phyloP scores from a whole-genome alignment of 495 filamentous ascomycete genomes.

The Hypomontagnella monticulosa region DNA sequence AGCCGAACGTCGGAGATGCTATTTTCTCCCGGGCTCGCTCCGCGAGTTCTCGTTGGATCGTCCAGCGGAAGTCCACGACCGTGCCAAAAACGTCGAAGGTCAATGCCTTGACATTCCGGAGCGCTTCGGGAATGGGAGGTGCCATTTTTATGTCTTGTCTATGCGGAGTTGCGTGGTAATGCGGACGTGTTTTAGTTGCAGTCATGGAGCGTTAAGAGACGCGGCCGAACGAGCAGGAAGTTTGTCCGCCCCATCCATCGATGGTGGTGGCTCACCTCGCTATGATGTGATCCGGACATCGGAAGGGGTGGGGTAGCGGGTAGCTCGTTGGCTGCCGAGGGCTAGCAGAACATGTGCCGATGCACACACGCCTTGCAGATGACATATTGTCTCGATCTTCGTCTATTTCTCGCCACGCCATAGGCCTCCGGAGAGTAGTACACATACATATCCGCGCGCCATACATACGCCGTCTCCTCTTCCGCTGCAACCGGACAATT shows the following conservation, averaged over 20 bases:
- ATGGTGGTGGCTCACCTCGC: not conserved
- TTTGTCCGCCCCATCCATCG: not conserved
- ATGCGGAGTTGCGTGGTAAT: not conserved
- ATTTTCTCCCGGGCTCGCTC: conserved; percentile 55
- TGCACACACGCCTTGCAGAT: not conserved
- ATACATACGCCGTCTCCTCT: too few relatives aligned
- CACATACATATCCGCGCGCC: too few relatives aligned
- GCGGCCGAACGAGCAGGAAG: not conserved
- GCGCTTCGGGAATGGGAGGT: conserved; percentile 18
- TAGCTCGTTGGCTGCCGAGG: conserved; percentile 9
- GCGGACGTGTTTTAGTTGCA: not conserved
- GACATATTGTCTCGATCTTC: not conserved
- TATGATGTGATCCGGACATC: conserved; percentile 28
- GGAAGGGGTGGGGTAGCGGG: conserved; percentile 25
- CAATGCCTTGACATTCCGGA: conserved; percentile 54
- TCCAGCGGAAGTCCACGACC: conserved; percentile 75
- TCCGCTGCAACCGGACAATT: too few relatives aligned
- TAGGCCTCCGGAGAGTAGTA: not conserved
- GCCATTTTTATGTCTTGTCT: conserved; percentile 20
- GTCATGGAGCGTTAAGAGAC: not conserved
- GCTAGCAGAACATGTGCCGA: conserved; percentile 16
- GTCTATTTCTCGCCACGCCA: not conserved
- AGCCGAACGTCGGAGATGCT: conserved; percentile 42
- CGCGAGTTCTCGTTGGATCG: conserved; percentile 66
- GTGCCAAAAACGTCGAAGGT: conserved; percentile 78